These are phyloP conservation scores for Neurospora africana DNA, from an alignment of 495 filamentous ascomycete genomes.

Conservation along the genomic window DNA sequence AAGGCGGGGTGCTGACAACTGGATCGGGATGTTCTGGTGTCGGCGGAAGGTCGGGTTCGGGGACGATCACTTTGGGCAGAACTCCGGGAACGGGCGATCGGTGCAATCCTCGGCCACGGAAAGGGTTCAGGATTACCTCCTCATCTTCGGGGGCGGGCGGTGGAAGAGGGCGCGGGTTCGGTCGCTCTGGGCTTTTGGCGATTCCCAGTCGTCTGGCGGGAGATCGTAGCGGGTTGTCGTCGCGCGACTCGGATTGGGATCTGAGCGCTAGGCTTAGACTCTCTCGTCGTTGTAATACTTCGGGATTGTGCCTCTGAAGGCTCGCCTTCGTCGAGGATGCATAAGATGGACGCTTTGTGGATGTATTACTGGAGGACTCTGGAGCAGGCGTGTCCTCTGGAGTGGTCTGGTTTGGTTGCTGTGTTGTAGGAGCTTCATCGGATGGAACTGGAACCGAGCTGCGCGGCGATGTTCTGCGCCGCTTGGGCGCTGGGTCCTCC, in stretches of 20 bases:
- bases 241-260: constrained; percentile 18
- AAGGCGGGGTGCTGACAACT: constrained; percentile 38
- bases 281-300: constrained; percentile 40
- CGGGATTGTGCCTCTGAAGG: constrained; percentile 52
- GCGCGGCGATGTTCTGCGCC: constrained; percentile 48
- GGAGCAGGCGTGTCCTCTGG: constrained; percentile 3
- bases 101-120: constrained; percentile 21
- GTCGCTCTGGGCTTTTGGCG: constrained; percentile 21
- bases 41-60: constrained; percentile 60
- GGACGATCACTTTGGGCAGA: constrained; percentile 19
- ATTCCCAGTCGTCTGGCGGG: constrained; percentile 18
- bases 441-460: constrained; percentile 24
- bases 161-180: constrained; percentile 28
- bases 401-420: constrained; percentile 10
- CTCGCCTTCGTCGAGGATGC: constrained; percentile 57
- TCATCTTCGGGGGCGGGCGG: constrained; percentile 29
- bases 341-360: constrained; percentile 42
- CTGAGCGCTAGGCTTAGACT: constrained; percentile 17
- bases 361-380: neutral
- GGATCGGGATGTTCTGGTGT: constrained; percentile 55
- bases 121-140: constrained; percentile 37
- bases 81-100: constrained; percentile 29
- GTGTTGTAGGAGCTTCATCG: neutral
- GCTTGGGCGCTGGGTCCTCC: constrained; percentile 49
- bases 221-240: constrained; percentile 24